Base-by-base conservation (phyloP, 1,284 basidiomycete genomes). In the Pisolithus thermaeus region DNA sequence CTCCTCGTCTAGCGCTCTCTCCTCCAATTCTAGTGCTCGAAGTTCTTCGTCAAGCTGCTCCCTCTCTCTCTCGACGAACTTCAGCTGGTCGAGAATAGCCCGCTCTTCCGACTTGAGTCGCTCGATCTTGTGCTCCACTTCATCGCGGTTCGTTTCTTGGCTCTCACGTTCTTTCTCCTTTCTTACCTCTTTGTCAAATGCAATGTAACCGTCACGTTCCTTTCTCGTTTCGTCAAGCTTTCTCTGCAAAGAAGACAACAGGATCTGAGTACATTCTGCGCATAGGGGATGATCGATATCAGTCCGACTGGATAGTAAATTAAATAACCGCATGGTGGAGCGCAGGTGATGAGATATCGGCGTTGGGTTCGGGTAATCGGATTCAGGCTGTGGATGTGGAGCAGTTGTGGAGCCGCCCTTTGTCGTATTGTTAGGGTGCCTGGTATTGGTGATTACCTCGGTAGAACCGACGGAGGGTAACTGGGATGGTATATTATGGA, bases 281-380 rank as follows among this genome's bases (percentile, higher is more conserved):
- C 97, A 99, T 9, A 99, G 78, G 3, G 97, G 97, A 68, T 99
- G 96, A 67, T 96, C 92, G 48, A 97, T 80, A 41, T 91, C 87
- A 46, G 91, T 90, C 40, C 84, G 77, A 47, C 83, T 81, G 3
- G 90, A 90, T 25, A 95, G 75, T 40, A 94, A 70, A 61, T 87
- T 83, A 64, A 94, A 89, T 32, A 96, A 76, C 32, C 81, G 81
- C 58, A 78, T 74, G 49, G 86, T 83, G 35, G 85, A 87, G 52
- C 84, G 83, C 46, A 90, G 71, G 61, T 87, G 87, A 65, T 89
- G 86, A 32, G 88, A 87, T 53, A 88, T 74, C n/a, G 87, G 85
- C 14, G 87, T 82, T 43, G 85, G 82, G 60, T 80, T 80, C 18
- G 73, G 73, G 37, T 78, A 76, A 49, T 80, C 74, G 53, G 73